Percentiles rank a stretch among this genome's conserved stretches.
Conservation (phyloP, 2,329 filamentous ascomycete species). For the Cercospora sesami region DNA sequence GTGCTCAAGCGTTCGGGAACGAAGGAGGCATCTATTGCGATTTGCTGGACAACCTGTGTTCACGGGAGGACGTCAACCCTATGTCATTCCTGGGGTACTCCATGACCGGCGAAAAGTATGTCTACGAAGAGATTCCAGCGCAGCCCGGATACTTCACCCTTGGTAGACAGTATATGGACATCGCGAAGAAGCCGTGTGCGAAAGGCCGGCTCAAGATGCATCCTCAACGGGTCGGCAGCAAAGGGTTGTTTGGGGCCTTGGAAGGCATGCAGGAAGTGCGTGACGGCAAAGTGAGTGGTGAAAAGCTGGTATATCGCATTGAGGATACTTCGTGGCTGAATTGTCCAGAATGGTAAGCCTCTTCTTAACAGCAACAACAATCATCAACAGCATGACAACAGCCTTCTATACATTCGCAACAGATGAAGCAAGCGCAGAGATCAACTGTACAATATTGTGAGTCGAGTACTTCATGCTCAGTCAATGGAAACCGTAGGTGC, state of each 20-base stretch:
- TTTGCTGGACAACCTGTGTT: background rate
- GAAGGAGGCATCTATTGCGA: background rate
- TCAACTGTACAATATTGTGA: constrained; percentile 26
- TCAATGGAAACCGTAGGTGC: background rate
- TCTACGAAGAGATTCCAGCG: background rate
- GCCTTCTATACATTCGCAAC: constrained; percentile 34
- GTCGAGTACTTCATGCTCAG: background rate
- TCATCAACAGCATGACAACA: constrained; percentile 34
- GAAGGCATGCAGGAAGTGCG: constrained; percentile 44
- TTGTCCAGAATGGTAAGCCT: background rate
- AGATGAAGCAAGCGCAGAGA: constrained; percentile 37
- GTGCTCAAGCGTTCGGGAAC: background rate
- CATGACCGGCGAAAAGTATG: background rate
- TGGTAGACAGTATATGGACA: background rate
- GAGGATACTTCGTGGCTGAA: constrained; percentile 16
- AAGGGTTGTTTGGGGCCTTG: constrained; percentile 39
- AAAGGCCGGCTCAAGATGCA: background rate
- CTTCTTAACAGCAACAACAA: constrained; percentile 34
- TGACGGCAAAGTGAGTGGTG: constrained; percentile 44
- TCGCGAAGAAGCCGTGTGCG: background rate
- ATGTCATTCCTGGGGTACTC: background rate
- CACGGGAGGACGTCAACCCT: background rate
- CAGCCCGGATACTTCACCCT: background rate
- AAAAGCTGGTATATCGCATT: constrained; percentile 49
- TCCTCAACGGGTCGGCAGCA: background rate